A percentile compares a stretch with the other conserved stretches of the same genome.
These are phyloP conservation scores for Cytospora piceae DNA, from an alignment of 2,329 filamentous ascomycete species.

Conservation along the genomic window DNA sequence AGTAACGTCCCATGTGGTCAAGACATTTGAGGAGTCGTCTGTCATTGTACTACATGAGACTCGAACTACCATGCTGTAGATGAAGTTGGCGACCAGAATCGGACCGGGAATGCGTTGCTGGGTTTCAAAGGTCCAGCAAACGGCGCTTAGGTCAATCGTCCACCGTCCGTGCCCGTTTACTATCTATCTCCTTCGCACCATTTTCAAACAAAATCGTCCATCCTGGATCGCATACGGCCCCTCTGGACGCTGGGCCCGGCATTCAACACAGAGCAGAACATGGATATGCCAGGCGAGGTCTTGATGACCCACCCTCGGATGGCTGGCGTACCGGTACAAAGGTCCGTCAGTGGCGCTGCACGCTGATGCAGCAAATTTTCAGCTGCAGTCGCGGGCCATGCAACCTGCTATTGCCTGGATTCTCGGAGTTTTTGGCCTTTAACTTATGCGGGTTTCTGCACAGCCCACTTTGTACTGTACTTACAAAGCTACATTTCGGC, in stretches of 20 bases:
- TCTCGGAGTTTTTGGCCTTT: constrained; percentile 38
- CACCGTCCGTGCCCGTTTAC: constrained; percentile 17
- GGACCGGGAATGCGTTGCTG: constrained; percentile 17
- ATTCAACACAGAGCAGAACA: constrained; percentile 22
- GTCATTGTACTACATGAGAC: constrained; percentile 23
- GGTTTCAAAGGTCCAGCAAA: constrained; percentile 24
- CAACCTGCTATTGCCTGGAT: constrained; percentile 36
- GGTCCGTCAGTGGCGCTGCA: constrained; percentile 37
- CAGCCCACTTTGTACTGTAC: constrained; percentile 37
- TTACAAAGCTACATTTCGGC: constrained; percentile 30
- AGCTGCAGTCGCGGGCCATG: constrained; percentile 39
- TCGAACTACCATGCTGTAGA: constrained; percentile 13
- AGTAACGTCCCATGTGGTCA: constrained; percentile 24
- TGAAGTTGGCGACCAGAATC: constrained; percentile 18
- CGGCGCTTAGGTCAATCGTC: constrained; percentile 20
- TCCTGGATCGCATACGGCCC: constrained; percentile 18
- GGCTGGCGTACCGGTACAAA: constrained; percentile 26
- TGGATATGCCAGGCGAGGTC: constrained; percentile 29
- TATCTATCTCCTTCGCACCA: constrained; percentile 12
- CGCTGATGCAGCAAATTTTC: constrained; percentile 38
- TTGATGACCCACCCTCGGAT: constrained; percentile 17
- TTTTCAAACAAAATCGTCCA: constrained; percentile 1
- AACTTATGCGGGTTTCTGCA: constrained; percentile 43
- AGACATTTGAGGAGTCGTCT: constrained; percentile 17
- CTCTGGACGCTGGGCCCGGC: constrained; percentile 21